These are phyloP conservation scores for Penicillium sp. DNA, from an alignment of 2,329 filamentous ascomycete genomes.

Conservation along the genomic window DNA sequence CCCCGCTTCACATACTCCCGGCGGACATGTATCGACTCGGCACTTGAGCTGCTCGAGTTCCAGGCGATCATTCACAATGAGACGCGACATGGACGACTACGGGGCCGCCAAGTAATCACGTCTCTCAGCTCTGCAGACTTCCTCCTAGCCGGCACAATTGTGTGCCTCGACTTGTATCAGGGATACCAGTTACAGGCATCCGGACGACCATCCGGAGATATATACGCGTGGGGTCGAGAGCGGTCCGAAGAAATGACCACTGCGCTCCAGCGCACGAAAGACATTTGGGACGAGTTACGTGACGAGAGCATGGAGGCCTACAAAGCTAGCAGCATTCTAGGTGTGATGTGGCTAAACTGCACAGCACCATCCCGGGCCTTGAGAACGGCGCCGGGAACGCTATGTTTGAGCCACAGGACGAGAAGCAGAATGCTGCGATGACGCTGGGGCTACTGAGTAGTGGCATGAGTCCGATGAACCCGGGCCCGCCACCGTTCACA, in stretches of 20 bases:
- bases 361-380: slow-evolving; percentile 24
- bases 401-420: slow-evolving; percentile 45
- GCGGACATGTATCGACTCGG: slow-evolving; percentile 77
- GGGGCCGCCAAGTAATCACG: slow-evolving; percentile 68
- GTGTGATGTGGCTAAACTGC: slow-evolving; percentile 74
- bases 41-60: slow-evolving; percentile 72
- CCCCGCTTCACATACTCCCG: slow-evolving; percentile 78
- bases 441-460: slow-evolving; percentile 64
- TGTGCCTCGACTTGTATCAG: slow-evolving; percentile 76
- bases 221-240: slow-evolving; percentile 46
- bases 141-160: slow-evolving; percentile 75
- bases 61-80: slow-evolving; percentile 71
- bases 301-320: slow-evolving; percentile 82
- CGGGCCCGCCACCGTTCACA: slow-evolving; percentile 27
- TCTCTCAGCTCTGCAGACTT: slow-evolving; percentile 81
- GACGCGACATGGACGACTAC: slow-evolving; percentile 64
- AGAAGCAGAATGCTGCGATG: slow-evolving; percentile 64
- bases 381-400: slow-evolving; percentile 21
- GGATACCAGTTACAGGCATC: slow-evolving; percentile 33
- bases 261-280: slow-evolving; percentile 64
- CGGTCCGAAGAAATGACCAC: slow-evolving; percentile 67
- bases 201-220: slow-evolving; percentile 34
- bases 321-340: slow-evolving; percentile 76
- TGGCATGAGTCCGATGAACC: slow-evolving; percentile 51
- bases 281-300: slow-evolving; percentile 74